phyloP scores from a whole-genome alignment of 2,329 filamentous ascomycete species.

The Nemania sp. region DNA sequence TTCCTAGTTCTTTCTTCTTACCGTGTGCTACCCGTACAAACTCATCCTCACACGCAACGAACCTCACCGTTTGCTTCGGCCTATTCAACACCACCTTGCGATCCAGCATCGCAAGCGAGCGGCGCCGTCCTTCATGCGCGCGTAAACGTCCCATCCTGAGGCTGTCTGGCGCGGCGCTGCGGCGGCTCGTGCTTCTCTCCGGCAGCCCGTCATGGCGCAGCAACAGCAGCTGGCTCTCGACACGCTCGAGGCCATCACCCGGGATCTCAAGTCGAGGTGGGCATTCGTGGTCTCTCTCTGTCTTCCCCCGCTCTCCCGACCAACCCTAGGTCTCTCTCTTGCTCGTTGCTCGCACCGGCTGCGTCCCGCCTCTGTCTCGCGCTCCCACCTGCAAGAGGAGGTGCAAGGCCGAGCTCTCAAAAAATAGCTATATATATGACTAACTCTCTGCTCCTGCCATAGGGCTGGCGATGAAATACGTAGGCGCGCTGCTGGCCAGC shows the following conservation, averaged over 20 bases:
- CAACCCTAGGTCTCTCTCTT: too few relatives aligned
- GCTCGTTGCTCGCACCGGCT: too few relatives aligned
- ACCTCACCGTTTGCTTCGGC: neutral
- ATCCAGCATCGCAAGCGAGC: conserved; percentile 30
- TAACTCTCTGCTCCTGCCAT: conserved; percentile 11
- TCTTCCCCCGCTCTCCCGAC: too few relatives aligned
- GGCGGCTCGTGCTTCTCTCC: conserved; percentile 10
- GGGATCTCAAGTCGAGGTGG: conserved; percentile 60
- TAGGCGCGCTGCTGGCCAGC: conserved; percentile 56
- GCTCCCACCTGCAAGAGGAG: too few relatives aligned
- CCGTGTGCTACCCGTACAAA: neutral
- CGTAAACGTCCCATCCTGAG: conserved; percentile 34
- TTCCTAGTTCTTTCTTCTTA: neutral
- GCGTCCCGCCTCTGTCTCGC: too few relatives aligned
- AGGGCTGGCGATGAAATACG: conserved; percentile 54
- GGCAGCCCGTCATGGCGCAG: conserved; percentile 44
- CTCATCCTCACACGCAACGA: neutral
- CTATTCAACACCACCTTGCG: conserved; percentile 20
- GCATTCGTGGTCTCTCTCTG: neutral
- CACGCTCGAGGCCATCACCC: conserved; percentile 57
- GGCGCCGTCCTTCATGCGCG: conserved; percentile 30
- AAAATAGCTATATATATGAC: neutral
- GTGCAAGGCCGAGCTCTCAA: too few relatives aligned
- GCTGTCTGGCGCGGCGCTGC: conserved; percentile 39
- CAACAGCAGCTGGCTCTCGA: conserved; percentile 58